These are phyloP conservation scores for Stereocaulon alpinum DNA, from an alignment of 495 filamentous ascomycete species.

Conservation along the genomic window DNA sequence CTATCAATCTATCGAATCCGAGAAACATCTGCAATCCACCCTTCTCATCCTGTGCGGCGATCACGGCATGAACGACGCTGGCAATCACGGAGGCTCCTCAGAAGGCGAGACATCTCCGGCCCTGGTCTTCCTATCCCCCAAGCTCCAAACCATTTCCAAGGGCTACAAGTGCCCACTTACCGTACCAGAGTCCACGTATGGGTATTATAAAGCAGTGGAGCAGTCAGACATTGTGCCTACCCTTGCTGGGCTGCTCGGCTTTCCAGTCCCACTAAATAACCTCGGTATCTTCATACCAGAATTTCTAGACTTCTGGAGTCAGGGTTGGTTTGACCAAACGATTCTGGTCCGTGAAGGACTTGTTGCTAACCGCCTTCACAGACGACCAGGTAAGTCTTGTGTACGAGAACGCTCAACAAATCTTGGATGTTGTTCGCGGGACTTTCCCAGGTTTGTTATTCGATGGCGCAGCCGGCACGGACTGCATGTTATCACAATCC, in stretches of 20 bases:
- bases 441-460: slow-evolving; percentile 54
- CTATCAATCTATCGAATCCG: slow-evolving; percentile 59
- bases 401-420: slow-evolving; percentile 65
- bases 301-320: slow-evolving; percentile 64
- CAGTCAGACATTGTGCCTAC: slow-evolving; percentile 91
- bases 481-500: slow-evolving; percentile 36
- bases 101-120: slow-evolving; percentile 89
- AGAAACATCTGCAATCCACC: slow-evolving; percentile 61
- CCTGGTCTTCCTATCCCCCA: slow-evolving; percentile 83
- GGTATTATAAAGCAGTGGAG: slow-evolving; percentile 74
- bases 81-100: slow-evolving; percentile 90
- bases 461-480: slow-evolving; percentile 26
- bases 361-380: slow-evolving; percentile 27
- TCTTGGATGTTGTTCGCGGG: slow-evolving; percentile 59
- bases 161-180: slow-evolving; percentile 34
- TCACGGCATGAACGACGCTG: slow-evolving; percentile 98
- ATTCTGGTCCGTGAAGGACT: neutral
- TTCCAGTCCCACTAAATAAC: slow-evolving; percentile 88
- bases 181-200: slow-evolving; percentile 45
- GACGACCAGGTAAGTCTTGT: slow-evolving; percentile 55
- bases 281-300: slow-evolving; percentile 77
- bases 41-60: slow-evolving; percentile 84
- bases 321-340: slow-evolving; percentile 29
- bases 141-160: slow-evolving; percentile 48
- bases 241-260: slow-evolving; percentile 73